These are phyloP conservation scores for Kockiozyma suomiensis DNA, from an alignment of 805 yeast genomes.

Conservation along the genomic window DNA sequence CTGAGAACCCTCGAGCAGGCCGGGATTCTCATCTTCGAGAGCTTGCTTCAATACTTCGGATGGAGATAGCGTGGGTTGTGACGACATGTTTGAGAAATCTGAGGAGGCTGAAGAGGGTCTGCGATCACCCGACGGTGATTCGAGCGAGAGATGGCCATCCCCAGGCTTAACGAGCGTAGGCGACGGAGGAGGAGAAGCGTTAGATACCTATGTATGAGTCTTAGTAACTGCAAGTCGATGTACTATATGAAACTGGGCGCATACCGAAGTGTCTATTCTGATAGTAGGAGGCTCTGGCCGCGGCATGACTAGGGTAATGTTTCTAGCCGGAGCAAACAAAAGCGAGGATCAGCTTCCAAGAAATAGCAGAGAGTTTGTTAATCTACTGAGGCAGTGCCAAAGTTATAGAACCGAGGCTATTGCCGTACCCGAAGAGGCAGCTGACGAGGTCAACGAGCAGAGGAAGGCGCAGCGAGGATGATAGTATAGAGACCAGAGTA, in stretches of 20 bases:
- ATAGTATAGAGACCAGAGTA: no score
- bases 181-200: neutral
- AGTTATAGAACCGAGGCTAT: no score
- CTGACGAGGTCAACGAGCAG: no score
- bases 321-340: no score
- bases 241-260: neutral
- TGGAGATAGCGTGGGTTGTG: conserved; percentile 26
- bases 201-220: neutral
- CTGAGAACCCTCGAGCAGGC: conserved; percentile 19
- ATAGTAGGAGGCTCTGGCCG: conserved; percentile 27
- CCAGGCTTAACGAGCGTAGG: neutral
- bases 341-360: neutral
- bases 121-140: conserved; percentile 8
- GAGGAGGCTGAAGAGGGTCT: conserved; percentile 9
- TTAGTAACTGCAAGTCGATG: neutral
- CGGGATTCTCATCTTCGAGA: conserved; percentile 16
- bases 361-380: neutral
- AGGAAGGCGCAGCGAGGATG: no score
- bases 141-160: neutral
- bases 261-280: conserved; percentile 29
- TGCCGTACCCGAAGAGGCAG: no score
- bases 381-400: no score
- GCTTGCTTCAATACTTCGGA: conserved; percentile 20
- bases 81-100: conserved; percentile 14
- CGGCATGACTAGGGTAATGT: neutral